These are phyloP conservation scores for Mucor circinelloides DNA, from an alignment of 371 early-diverging fungal genomes.

Conservation along the genomic window DNA sequence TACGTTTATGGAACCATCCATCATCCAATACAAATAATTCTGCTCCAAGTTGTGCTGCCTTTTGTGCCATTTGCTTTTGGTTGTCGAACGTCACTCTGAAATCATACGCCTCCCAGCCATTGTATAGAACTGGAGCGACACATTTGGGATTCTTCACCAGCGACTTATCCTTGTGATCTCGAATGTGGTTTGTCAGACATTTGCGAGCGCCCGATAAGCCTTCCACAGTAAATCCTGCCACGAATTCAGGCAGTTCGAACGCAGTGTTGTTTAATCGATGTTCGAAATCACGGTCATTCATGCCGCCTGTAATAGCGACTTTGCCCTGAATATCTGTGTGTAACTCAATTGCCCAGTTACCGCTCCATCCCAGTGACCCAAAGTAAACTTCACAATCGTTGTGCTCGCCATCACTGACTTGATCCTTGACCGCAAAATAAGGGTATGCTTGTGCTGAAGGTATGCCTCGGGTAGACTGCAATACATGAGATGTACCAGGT, in stretches of 20 bases:
- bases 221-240: conserved; percentile 31
- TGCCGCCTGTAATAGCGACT: conserved; percentile 34
- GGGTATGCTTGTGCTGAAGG: conserved; percentile 45
- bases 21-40: conserved; percentile 59
- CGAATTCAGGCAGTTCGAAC: conserved; percentile 23
- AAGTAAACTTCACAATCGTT: conserved; percentile 31
- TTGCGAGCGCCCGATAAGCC: conserved; percentile 43
- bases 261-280: conserved; percentile 7
- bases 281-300: conserved; percentile 40
- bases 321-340: conserved; percentile 28
- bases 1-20: conserved; percentile 52
- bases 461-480: conserved; percentile 38
- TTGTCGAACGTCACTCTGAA: conserved; percentile 34
- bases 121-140: conserved; percentile 36
- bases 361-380: conserved; percentile 49
- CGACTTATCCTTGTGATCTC: conserved; percentile 11
- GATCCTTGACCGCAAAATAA: conserved; percentile 39
- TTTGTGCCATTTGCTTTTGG: conserved; percentile 26
- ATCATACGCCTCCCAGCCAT: conserved; percentile 50
- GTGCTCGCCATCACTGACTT: conserved; percentile 21
- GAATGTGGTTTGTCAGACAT: conserved; percentile 26
- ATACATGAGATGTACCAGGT: conserved; percentile 27
- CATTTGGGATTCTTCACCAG: not conserved
- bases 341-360: conserved; percentile 38
- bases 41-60: conserved; percentile 37